These are phyloP conservation scores for Reticulomyxa filosa DNA, from an alignment of 78 protist genomes.

Conservation along the genomic window DNA sequence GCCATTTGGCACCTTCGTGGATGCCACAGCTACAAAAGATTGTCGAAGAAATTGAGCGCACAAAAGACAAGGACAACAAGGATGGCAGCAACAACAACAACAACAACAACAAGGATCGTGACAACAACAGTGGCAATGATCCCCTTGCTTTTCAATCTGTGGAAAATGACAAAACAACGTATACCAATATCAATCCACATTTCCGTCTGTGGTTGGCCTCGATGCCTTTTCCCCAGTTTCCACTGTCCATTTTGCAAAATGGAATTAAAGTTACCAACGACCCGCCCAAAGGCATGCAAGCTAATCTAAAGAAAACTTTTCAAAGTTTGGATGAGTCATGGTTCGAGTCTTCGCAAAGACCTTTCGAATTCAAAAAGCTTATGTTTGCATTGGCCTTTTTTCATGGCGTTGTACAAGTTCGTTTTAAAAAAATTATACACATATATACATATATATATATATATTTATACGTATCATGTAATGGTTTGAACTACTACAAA, in stretches of 20 bases:
- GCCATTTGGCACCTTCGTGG: conserved; percentile 44
- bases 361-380: not conserved
- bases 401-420: conserved; percentile 3
- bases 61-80: not conserved
- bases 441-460: too few species aligned
- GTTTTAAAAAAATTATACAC: too few species aligned
- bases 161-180: too few species aligned
- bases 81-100: too few species aligned
- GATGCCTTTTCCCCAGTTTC: conserved; percentile 56
- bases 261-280: conserved; percentile 68
- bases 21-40: conserved; percentile 26
- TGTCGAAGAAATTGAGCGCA: conserved; percentile 3
- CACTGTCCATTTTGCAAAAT: conserved; percentile 62
- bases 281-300: conserved; percentile 64
- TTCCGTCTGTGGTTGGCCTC: conserved; percentile 75
- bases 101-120: too few species aligned
- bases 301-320: not conserved
- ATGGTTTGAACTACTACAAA: too few species aligned
- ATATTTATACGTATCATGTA: too few species aligned
- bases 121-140: too few species aligned
- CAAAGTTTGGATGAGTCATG: not conserved
- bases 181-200: too few species aligned
- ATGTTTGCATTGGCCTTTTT: not conserved
- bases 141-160: too few species aligned
- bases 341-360: not conserved